Conservation (phyloP, 345 rosid species). For the Gossypium bickii region DNA sequence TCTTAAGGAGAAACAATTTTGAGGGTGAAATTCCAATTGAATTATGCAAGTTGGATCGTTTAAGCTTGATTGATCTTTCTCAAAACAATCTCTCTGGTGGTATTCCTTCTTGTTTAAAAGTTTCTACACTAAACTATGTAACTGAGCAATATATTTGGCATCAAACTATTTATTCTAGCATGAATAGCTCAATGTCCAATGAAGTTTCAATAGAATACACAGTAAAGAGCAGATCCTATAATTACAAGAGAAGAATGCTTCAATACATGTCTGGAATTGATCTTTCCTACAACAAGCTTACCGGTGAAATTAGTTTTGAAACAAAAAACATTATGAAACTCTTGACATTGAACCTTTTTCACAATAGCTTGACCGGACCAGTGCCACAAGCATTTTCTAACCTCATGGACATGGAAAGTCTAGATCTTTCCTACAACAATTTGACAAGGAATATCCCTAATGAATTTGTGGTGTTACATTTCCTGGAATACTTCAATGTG, state of each 20-base stretch:
- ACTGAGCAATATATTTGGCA: not conserved
- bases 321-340: not conserved
- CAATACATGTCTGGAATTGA: constrained; percentile 24
- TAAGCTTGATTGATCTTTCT: constrained; percentile 30
- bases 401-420: constrained; percentile 21
- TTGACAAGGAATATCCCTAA: constrained; percentile 19
- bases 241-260: not conserved
- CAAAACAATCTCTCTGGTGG: constrained; percentile 9
- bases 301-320: constrained; percentile 20
- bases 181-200: not conserved
- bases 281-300: constrained; percentile 24
- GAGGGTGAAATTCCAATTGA: constrained; percentile 19
- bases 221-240: constrained; percentile 9
- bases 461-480: not conserved
- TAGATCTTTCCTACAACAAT: constrained; percentile 29
- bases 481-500: constrained; percentile 12
- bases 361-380: constrained; percentile 12
- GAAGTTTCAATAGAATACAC: constrained; percentile 12
- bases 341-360: constrained; percentile 7
- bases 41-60: constrained; percentile 8
- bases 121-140: not conserved
- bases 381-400: constrained; percentile 20
- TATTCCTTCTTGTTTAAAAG: constrained; percentile 10
- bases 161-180: not conserved
- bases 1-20: constrained; percentile 17